Percentiles rank a stretch among this genome's conserved stretches.
Conservation (phyloP, 257 asterid species). For the Ajuga chamaepitys region DNA sequence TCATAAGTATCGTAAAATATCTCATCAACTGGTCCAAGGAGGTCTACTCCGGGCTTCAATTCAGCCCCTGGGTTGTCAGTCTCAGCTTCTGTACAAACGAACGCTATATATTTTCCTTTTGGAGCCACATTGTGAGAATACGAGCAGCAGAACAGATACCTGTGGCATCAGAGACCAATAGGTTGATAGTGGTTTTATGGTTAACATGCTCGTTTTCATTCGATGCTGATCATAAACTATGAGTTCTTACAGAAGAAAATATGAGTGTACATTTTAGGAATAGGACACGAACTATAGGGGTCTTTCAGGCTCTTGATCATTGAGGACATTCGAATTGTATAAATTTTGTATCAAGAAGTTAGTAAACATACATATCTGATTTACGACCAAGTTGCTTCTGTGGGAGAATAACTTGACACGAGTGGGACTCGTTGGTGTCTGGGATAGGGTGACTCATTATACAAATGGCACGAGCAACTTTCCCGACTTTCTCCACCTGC, state of each 20-base stretch:
- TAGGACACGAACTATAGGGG: no score
- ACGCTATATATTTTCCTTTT: conserved; percentile 79
- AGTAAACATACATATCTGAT: conserved; percentile 77
- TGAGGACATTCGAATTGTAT: no score
- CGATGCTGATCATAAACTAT: no score
- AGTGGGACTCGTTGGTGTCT: conserved; percentile 86
- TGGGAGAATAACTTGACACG: conserved; percentile 93
- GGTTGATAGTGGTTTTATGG: background rate
- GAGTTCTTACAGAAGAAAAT: no score
- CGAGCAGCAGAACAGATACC: conserved; percentile 97
- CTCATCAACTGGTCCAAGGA: conserved; percentile 89
- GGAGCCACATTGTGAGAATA: conserved; percentile 94
- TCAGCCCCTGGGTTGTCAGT: conserved; percentile 83
- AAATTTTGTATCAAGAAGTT: background rate
- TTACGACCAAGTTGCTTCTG: conserved; percentile 98
- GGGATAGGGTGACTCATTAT: conserved; percentile 99
- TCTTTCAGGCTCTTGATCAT: no score
- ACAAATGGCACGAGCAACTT: conserved; percentile 87
- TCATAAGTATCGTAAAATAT: conserved; percentile 83
- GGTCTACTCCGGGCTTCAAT: conserved; percentile 86
- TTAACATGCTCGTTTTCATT: no score
- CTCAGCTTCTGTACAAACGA: conserved; percentile 83
- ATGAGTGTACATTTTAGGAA: no score
- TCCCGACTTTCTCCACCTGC: conserved; percentile 85
- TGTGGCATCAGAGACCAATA: conserved; percentile 18